phyloP scores from a whole-genome alignment of 768 basidiomycete species.

The Lentinula sp. region DNA sequence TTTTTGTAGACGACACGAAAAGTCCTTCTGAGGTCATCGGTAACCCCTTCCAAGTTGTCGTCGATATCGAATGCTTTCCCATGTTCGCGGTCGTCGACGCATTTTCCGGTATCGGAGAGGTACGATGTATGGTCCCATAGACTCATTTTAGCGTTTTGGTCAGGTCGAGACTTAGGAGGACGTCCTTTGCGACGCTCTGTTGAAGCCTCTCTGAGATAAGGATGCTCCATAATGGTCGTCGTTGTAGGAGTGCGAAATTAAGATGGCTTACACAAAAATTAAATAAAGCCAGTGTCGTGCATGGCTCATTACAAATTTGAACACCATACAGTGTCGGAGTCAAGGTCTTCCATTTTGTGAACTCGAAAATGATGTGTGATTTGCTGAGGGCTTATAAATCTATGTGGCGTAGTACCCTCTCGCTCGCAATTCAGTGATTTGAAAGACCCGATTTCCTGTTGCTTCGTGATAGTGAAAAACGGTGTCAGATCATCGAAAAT shows the following conservation, averaged over 20 bases:
- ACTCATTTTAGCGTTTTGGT: not conserved
- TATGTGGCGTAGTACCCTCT: too few relatives aligned
- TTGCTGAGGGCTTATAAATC: too few relatives aligned
- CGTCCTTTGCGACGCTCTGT: not conserved
- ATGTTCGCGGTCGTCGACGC: not conserved
- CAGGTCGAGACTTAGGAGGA: too few relatives aligned
- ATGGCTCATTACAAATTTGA: not conserved
- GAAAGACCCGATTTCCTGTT: too few relatives aligned
- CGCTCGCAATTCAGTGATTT: too few relatives aligned
- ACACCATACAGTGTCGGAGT: not conserved
- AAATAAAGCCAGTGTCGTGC: not conserved
- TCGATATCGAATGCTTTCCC: not conserved
- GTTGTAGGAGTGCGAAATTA: not conserved
- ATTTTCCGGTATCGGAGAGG: too few relatives aligned
- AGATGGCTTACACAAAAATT: not conserved
- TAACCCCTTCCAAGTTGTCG: not conserved
- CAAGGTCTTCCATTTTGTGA: not conserved
- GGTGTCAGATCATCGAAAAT: too few relatives aligned
- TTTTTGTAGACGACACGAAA: not conserved
- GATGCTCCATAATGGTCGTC: not conserved
- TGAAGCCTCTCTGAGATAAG: too few relatives aligned
- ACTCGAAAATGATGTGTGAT: not conserved
- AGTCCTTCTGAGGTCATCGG: not conserved
- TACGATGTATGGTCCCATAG: too few relatives aligned
- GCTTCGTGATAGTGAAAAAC: too few relatives aligned